These are phyloP conservation scores for Heterobasidion parviporum DNA, from an alignment of 1,284 basidiomycete species.

Conservation along the genomic window DNA sequence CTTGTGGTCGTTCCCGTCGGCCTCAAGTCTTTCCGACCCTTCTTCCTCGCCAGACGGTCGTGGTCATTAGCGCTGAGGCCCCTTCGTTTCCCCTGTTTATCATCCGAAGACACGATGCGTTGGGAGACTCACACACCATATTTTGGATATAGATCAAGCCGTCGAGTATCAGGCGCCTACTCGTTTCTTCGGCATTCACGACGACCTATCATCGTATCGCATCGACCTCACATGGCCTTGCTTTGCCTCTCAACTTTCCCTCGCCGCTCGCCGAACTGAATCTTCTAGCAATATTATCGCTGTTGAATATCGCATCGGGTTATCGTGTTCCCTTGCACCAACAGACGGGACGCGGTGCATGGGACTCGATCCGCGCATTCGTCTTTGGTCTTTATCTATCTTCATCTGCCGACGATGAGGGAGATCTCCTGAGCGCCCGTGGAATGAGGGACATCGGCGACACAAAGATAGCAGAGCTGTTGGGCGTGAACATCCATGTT, in stretches of 20 bases:
- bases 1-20: too few species aligned
- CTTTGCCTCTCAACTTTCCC: slow-evolving; percentile 71
- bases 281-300: slow-evolving; percentile 59
- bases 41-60: background rate
- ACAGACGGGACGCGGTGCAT: slow-evolving; percentile 67
- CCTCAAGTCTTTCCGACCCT: background rate
- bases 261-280: slow-evolving; percentile 66
- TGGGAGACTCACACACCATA: slow-evolving; percentile 2
- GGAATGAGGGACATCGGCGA: slow-evolving; percentile 51
- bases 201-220: slow-evolving; percentile 56
- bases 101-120: background rate
- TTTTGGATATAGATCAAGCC: slow-evolving; percentile 37
- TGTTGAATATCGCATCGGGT: slow-evolving; percentile 77
- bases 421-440: slow-evolving; percentile 55
- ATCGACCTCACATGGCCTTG: slow-evolving; percentile 47
- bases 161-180: slow-evolving; percentile 47
- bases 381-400: slow-evolving; percentile 65
- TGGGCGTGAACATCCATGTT: slow-evolving; percentile 59
- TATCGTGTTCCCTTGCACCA: slow-evolving; percentile 66
- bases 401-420: slow-evolving; percentile 41
- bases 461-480: slow-evolving; percentile 60
- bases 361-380: slow-evolving; percentile 71
- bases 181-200: slow-evolving; percentile 58
- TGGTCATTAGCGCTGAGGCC: too few species aligned
- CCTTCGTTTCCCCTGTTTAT: background rate